Base-by-base conservation (phyloP, 2,329 filamentous ascomycete species). In the Arthrinium puccinioides region DNA sequence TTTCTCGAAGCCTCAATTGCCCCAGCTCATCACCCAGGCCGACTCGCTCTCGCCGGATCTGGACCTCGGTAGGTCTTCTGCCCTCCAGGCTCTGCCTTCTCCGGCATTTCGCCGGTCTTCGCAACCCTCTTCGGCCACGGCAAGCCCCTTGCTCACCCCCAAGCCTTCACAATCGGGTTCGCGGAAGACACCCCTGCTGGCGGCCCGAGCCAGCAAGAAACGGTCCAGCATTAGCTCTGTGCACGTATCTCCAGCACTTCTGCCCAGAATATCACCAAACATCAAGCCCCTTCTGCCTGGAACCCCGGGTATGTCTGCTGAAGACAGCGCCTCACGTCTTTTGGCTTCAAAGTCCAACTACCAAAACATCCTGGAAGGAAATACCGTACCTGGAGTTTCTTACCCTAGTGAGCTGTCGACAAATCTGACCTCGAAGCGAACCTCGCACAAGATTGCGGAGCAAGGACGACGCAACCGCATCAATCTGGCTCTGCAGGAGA, bases 341-440 rank as follows among this genome's bases (percentile, higher is more conserved):
- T 72, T 98, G 20, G 86, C 89, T 24, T 87, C 86, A 13, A 97
- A 97, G 59, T 97, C 90, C 2, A 98, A 98, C 54, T 98, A 98
- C 53, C 90, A 97, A 54, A 94, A 96, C 51, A 92, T 98, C 25
- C 66, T 98, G 9, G 92, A 97, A 57, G 92, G 92, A 33, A 97
- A 88, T 35, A 82, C 83, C 39, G 79, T 96, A 1, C 89, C 89
- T 0, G 90, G 90, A 10, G 84, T 96, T 10, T 84, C 84, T 2
- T 97, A 96, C 50, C 89, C 90, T 1, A 87, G 85, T 49, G 86
- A 89, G 36, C 71, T 98, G 28, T 94, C 89, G 6, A 94, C 89
- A 16, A 95, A 95, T 47, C 67, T 98, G 19, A 96, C 89, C 0
- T 95, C 88, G 4, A 98, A 98, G 66, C 83, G 90, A 37, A 97